Evolutionary conservation across 2,329 filamentous ascomycete species (phyloP), one percentile per base, ranked within the genome.

Genomic region (Pezicula rhizophila): DNA sequence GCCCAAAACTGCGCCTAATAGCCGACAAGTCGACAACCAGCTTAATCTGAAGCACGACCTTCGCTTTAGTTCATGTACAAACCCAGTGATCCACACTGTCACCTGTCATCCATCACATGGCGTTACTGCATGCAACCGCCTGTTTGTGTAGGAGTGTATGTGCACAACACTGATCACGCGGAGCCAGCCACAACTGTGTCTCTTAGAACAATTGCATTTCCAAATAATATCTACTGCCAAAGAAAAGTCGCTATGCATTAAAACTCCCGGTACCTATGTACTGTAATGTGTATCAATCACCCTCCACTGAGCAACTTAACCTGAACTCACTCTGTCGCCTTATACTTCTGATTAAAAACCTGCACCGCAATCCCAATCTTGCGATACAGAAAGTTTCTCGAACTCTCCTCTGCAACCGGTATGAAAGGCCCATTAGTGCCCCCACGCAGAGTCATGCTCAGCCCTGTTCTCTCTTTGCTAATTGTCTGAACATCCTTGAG

Each of bases 401-500:
- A 76, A 47, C 84, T 87, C 68, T 96, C 92, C 60, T 96, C 90
- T n/a, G 83, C 85, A 5, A 97, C 87, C 0, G 93, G 93, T 6
- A 99, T 84, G 63, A 97, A 99, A 2, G 93, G 93, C 0, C 93
- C 93, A 64, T 96, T 96, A 2, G 85, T 88, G 3, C 91, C 92
- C 10, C 91, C 92, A 58, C 95, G 87, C 56, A 97, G 71, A 42
- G 87, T 85, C 53, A 99, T 80, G 57, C 88, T 91, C 70, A 99
- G 82, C 0, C 93, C 95, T 0, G 93, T 99, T 46, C 93, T 77
- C 75, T 99, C 95, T 73, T 97, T 99, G 41, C 85, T 87, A 56
- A 99, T 97, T 0, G 91, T 97, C 74, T 97, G 91, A 17, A 99
- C 82, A 65, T 99, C 93, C 64, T 93, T 96, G 56, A 99, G 76